Base-by-base conservation (phyloP, 108 stramenopile species). In the Skeletonema menzelii region DNA sequence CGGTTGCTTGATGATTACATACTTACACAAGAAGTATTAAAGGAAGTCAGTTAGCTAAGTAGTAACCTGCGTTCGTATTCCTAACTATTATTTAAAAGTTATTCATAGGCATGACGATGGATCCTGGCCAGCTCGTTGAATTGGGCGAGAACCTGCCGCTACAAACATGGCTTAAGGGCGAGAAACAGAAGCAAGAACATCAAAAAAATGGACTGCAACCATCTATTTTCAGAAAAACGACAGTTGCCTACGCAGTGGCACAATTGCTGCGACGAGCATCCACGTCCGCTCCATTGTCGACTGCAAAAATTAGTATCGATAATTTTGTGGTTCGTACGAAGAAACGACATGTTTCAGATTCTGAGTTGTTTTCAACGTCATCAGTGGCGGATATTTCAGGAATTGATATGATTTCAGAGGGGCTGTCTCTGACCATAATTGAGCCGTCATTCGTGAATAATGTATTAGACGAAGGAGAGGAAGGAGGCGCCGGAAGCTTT, bases 331-430 rank as follows among this genome's bases (percentile, higher is more conserved):
- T 75, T 4, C 26, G 47, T 8, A n/a, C 49, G 15, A 17, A 32
- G 31, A 28, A 27, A 11, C 27, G 12, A 13, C 15, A 13, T 34
- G 56, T 17, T 35, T n/a, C n/a, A n/a, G 40, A 55, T 31, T 66
- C 47, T 46, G 49, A 24, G 0, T 47, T 8, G 5, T 31, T 19
- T 3, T 34, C 55, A 22, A 58, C n/a, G 32, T 42, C 69, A 28
- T 70, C 42, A 35, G 20, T 24, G 37, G 53, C 26, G 19, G 65
- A 65, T 20, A 59, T 79, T 47, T 22, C 17, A 14, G 77, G 77
- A 59, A 59, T 79, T 14, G 71, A 79, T 34, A 79, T 79, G 70
- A 66, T 72, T 26, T 72, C 77, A 15, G 64, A 70, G 4, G 40
- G 31, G 34, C 26, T 65, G 27, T 60, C 70, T 26, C 12, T 78